Evolutionary conservation across 371 early-diverging fungal genomes (phyloP).

Genomic region (Mucor lusitanicus): DNA sequence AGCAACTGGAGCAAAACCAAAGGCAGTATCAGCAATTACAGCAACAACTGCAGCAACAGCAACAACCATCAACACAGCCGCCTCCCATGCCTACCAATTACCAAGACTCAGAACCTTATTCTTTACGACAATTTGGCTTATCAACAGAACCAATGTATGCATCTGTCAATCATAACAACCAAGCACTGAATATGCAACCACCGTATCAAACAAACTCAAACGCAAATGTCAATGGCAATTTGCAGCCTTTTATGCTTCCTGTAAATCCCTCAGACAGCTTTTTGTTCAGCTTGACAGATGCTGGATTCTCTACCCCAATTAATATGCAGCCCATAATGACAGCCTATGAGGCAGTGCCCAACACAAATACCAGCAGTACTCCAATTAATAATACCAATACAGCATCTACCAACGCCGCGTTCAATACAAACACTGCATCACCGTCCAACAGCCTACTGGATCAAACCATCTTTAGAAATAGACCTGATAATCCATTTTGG

Average conservation of each 20-base stretch:
- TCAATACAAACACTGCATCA: constrained; percentile 4
- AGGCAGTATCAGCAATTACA: neutral
- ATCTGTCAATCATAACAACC: neutral
- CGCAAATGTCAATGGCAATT: neutral
- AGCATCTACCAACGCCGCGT: neutral
- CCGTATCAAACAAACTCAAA: neutral
- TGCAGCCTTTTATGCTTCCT: neutral
- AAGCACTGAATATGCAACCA: neutral
- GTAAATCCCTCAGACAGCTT: constrained; percentile 17
- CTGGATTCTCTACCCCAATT: neutral
- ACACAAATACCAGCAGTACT: neutral
- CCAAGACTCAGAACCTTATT: constrained; percentile 27
- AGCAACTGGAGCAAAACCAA: neutral
- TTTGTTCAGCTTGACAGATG: constrained; percentile 15
- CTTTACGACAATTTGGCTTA: constrained; percentile 41
- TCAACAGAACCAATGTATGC: constrained; percentile 25
- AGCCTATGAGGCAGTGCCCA: neutral
- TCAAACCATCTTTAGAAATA: constrained; percentile 35
- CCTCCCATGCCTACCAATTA: neutral
- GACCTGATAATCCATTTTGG: constrained; percentile 55
- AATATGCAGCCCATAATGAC: neutral
- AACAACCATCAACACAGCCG: neutral
- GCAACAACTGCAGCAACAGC: neutral
- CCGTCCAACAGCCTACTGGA: constrained; percentile 1
- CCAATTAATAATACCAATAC: neutral